phyloP scores from a whole-genome alignment of 1,284 basidiomycete species.

The Ceratobasidium sp. region DNA sequence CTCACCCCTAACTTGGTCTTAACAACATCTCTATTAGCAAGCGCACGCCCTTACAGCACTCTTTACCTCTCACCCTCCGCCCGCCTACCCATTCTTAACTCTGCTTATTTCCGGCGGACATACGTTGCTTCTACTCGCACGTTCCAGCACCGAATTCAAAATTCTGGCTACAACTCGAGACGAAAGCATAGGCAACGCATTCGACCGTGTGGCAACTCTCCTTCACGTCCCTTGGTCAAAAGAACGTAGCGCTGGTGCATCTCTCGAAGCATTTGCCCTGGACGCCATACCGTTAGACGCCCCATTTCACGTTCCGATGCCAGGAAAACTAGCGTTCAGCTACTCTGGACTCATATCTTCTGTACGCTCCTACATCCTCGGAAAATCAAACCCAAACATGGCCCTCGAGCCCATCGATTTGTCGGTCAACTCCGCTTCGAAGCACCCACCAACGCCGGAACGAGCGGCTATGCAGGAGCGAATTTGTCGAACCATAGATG shows the following conservation, averaged over 20 bases:
- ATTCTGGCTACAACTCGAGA: slow-evolving; percentile 82
- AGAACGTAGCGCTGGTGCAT: slow-evolving; percentile 71
- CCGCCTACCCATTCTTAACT: slow-evolving; percentile 86
- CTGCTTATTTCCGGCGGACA: slow-evolving; percentile 92
- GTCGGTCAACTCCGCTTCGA: not conserved
- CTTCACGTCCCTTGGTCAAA: slow-evolving; percentile 70
- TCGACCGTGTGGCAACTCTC: slow-evolving; percentile 81
- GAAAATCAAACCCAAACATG: slow-evolving; percentile 9
- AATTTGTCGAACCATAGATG: slow-evolving; percentile 42
- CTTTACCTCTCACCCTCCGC: slow-evolving; percentile 70
- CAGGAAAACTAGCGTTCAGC: slow-evolving; percentile 72
- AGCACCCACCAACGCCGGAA: slow-evolving; percentile 30
- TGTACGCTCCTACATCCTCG: slow-evolving; percentile 53
- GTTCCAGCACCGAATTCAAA: slow-evolving; percentile 66
- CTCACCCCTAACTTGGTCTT: not conserved
- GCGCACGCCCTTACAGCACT: slow-evolving; percentile 90
- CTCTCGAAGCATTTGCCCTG: slow-evolving; percentile 71
- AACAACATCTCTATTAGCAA: slow-evolving; percentile 67
- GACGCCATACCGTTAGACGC: slow-evolving; percentile 47
- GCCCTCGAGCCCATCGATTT: not conserved
- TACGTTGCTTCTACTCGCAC: slow-evolving; percentile 83
- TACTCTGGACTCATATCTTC: slow-evolving; percentile 77
- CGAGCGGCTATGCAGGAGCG: slow-evolving; percentile 39
- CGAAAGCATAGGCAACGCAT: slow-evolving; percentile 76
- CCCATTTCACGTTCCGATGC: slow-evolving; percentile 65